phyloP scores from a whole-genome alignment of 2,329 filamentous ascomycete species.

The Nakataea oryzae region DNA sequence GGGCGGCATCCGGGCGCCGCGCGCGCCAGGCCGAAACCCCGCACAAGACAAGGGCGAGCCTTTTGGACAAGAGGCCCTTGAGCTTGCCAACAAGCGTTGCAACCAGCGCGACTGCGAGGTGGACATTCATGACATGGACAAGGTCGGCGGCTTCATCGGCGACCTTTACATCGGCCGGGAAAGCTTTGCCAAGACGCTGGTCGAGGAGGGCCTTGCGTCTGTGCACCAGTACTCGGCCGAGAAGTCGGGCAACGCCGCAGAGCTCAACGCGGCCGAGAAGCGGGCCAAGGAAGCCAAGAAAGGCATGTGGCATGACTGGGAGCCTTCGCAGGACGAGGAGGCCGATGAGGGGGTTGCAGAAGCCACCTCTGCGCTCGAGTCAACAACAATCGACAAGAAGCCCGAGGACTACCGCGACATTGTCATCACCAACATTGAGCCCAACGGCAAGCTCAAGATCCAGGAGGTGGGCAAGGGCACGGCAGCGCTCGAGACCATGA shows the following conservation, averaged over 20 bases:
- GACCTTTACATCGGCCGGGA: slow-evolving; percentile 89
- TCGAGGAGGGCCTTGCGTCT: slow-evolving; percentile 87
- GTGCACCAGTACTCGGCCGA: slow-evolving; percentile 95
- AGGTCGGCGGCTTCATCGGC: slow-evolving; percentile 94
- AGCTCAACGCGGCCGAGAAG: slow-evolving; percentile 80
- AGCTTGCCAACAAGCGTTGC: slow-evolving; percentile 78
- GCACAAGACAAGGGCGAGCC: slow-evolving; percentile 77
- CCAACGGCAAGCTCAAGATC: slow-evolving; percentile 74
- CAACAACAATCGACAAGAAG: slow-evolving; percentile 51
- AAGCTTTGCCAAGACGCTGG: slow-evolving; percentile 84
- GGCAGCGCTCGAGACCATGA: slow-evolving; percentile 72
- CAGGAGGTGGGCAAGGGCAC: slow-evolving; percentile 86
- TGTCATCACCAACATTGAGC: slow-evolving; percentile 81
- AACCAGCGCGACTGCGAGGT: slow-evolving; percentile 95
- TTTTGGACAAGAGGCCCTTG: slow-evolving; percentile 88
- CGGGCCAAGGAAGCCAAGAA: slow-evolving; percentile 82
- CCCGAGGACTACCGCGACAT: slow-evolving; percentile 82
- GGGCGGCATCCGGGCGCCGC: slow-evolving; percentile 82
- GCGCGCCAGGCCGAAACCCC: slow-evolving; percentile 61
- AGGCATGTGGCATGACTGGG: slow-evolving; percentile 89
- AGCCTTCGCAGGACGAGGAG: slow-evolving; percentile 73
- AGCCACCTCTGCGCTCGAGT: slow-evolving; percentile 32
- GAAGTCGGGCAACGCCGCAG: slow-evolving; percentile 79
- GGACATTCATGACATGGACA: slow-evolving; percentile 89
- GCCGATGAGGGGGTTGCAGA: slow-evolving; percentile 41